phyloP scores from a whole-genome alignment of 1,284 basidiomycete genomes.

The Takashimella tepidaria region DNA sequence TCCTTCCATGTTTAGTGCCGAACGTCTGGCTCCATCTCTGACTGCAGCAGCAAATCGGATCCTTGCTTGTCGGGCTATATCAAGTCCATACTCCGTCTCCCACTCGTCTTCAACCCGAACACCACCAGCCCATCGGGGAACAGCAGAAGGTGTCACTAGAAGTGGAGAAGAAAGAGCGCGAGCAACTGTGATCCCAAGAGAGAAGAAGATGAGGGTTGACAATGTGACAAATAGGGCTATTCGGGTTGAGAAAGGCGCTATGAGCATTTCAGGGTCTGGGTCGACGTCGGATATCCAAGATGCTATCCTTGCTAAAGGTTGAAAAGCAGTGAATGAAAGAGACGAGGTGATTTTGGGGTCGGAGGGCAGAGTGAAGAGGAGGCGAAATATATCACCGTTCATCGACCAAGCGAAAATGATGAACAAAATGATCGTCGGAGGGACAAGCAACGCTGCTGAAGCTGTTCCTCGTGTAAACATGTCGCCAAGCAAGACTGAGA shows the following conservation, averaged over 20 bases:
- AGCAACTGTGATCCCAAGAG: slow-evolving; percentile 11
- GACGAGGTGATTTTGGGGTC: background rate
- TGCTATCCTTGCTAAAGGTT: background rate
- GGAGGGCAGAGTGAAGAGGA: background rate
- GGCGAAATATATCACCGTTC: slow-evolving; percentile 17
- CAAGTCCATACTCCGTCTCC: slow-evolving; percentile 18
- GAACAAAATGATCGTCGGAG: slow-evolving; percentile 11
- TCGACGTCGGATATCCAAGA: background rate
- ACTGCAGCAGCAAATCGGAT: slow-evolving; percentile 16
- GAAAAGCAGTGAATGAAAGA: background rate
- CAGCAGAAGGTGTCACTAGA: slow-evolving; percentile 10
- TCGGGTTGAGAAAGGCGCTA: slow-evolving; percentile 19
- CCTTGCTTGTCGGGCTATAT: slow-evolving; percentile 10
- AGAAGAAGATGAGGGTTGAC: slow-evolving; percentile 14
- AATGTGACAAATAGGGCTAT: slow-evolving; percentile 15
- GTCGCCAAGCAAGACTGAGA: slow-evolving; percentile 12
- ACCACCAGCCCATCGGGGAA: background rate
- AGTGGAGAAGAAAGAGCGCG: slow-evolving; percentile 11
- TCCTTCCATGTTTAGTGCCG: slow-evolving; percentile 7
- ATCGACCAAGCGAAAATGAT: slow-evolving; percentile 14
- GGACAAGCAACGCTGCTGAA: slow-evolving; percentile 15
- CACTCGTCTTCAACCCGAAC: slow-evolving; percentile 15
- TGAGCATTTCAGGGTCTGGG: slow-evolving; percentile 13
- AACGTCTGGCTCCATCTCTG: slow-evolving; percentile 14
- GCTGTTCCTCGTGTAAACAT: slow-evolving; percentile 18